Evolutionary conservation across 2,329 filamentous ascomycete species (phyloP).

Genomic region (Aureobasidium sp.): DNA sequence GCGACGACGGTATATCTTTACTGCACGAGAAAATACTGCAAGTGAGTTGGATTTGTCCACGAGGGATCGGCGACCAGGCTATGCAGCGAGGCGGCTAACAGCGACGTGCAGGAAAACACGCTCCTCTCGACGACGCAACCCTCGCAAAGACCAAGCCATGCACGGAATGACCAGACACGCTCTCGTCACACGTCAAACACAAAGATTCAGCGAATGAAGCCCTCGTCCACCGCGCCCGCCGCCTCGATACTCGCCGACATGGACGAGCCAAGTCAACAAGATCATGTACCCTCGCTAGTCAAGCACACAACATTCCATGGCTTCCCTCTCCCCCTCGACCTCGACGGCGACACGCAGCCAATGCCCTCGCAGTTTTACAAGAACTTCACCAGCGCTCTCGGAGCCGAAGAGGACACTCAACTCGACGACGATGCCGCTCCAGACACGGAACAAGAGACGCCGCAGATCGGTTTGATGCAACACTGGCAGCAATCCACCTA

Average conservation of each 20-base stretch:
- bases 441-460: constrained; percentile 21
- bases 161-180: neutral
- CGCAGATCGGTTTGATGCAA: constrained; percentile 25
- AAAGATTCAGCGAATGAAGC: constrained; percentile 9
- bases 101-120: constrained; percentile 1
- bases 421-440: neutral
- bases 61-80: constrained; percentile 7
- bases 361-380: constrained; percentile 39
- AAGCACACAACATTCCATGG: constrained; percentile 29
- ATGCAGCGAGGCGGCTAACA: neutral
- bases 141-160: neutral
- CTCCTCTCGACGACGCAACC: neutral
- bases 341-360: constrained; percentile 37
- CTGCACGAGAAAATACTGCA: constrained; percentile 13
- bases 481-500: constrained; percentile 19
- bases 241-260: constrained; percentile 4
- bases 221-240: constrained; percentile 13
- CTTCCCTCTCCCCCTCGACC: constrained; percentile 22
- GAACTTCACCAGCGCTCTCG: constrained; percentile 30
- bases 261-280: constrained; percentile 3
- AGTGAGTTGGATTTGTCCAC: neutral
- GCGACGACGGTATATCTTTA: constrained; percentile 8
- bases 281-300: constrained; percentile 11
- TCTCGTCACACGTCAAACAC: constrained; percentile 10
- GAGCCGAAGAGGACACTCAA: constrained; percentile 17